Evolutionary conservation across 305 asterid species (phyloP).

Genomic region (Solanum hybrid): DNA sequence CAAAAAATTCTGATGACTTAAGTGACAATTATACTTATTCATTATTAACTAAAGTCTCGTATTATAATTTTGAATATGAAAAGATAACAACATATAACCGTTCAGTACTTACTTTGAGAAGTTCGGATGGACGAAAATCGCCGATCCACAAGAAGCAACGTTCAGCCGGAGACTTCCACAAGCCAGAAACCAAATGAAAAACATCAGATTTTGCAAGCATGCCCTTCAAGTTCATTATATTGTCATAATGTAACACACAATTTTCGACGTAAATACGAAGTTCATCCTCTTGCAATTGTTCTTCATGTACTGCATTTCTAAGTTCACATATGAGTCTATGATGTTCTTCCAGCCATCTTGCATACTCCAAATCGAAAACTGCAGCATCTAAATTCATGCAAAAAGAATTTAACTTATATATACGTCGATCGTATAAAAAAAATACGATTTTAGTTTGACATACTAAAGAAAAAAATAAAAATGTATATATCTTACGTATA

Average conservation of each 20-base stretch:
- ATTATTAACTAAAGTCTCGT: background rate
- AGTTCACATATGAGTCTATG: slow-evolving; percentile 62
- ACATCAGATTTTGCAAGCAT: slow-evolving; percentile 63
- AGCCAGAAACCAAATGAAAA: slow-evolving; percentile 76
- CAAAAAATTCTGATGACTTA: background rate
- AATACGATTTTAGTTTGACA: background rate
- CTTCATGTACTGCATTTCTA: slow-evolving; percentile 47
- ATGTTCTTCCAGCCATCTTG: slow-evolving; percentile 86
- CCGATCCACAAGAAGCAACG: slow-evolving; percentile 94
- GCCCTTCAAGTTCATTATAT: slow-evolving; percentile 46
- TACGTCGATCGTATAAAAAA: background rate
- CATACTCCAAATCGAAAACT: slow-evolving; percentile 69
- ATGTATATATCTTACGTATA: background rate
- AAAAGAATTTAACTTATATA: background rate
- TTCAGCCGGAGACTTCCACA: slow-evolving; percentile 89
- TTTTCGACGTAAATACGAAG: slow-evolving; percentile 52
- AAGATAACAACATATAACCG: background rate
- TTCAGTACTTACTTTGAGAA: slow-evolving; percentile 51
- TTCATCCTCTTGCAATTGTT: slow-evolving; percentile 57
- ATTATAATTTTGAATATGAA: no score
- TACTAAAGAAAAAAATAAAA: background rate
- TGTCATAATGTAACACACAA: slow-evolving; percentile 55
- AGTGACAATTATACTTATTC: background rate
- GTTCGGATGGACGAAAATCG: slow-evolving; percentile 78
- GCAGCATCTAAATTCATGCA: slow-evolving; percentile 36